Conservation (phyloP, 2,329 filamentous ascomycete genomes). For the Colletotrichum cuscutae region DNA sequence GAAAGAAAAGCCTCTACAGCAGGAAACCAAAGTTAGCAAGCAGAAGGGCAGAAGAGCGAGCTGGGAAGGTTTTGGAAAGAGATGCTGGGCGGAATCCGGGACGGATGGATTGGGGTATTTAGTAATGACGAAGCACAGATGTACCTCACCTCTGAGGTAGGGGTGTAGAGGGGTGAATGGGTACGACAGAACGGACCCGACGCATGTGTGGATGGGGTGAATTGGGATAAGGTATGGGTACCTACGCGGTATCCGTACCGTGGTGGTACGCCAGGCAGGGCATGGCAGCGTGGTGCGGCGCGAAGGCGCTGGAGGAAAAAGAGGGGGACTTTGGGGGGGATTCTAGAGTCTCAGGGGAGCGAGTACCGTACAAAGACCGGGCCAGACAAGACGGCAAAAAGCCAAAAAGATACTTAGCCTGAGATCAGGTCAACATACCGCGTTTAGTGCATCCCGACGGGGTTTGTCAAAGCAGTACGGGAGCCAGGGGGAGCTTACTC, state of each 20-base stretch:
- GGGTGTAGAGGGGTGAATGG: slow-evolving; percentile 29
- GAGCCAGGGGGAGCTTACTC: slow-evolving; percentile 33
- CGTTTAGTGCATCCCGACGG: slow-evolving; percentile 11
- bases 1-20: slow-evolving; percentile 8
- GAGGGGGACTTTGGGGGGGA: not conserved
- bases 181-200: slow-evolving; percentile 7
- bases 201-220: slow-evolving; percentile 10
- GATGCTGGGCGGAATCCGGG: slow-evolving; percentile 30
- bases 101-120: slow-evolving; percentile 37
- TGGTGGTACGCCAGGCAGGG: not conserved
- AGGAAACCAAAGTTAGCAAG: slow-evolving; percentile 31
- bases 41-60: slow-evolving; percentile 32
- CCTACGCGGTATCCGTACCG: not conserved
- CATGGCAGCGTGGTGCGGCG: not conserved
- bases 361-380: slow-evolving; percentile 6
- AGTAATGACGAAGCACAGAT: slow-evolving; percentile 37
- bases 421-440: slow-evolving; percentile 12
- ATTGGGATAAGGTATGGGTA: slow-evolving; percentile 5
- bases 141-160: slow-evolving; percentile 27
- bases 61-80: slow-evolving; percentile 32
- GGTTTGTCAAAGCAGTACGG: slow-evolving; percentile 15
- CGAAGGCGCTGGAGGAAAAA: not conserved
- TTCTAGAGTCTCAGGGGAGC: too few species aligned
- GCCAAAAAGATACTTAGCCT: slow-evolving; percentile 20
- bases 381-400: slow-evolving; percentile 4